Evolutionary conservation across 441 rosid species (phyloP).

Genomic region (Syzygium malaccense): DNA sequence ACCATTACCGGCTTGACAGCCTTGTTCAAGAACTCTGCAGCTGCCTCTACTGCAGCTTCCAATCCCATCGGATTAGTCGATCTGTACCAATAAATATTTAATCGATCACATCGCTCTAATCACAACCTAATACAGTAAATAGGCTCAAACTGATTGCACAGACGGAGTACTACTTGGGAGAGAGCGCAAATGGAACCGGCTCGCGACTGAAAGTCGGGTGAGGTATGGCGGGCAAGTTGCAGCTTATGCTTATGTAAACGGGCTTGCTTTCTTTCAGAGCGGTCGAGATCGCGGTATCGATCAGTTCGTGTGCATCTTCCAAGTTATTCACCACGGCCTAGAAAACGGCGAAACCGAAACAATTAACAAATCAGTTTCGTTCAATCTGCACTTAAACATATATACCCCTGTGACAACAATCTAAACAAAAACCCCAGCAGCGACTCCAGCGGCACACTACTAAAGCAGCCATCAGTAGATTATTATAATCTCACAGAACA

Average conservation of each 20-base stretch:
- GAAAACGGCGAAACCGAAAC: background rate
- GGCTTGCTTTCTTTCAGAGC: background rate
- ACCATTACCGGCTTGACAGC: conserved; percentile 16
- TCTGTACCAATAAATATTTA: background rate
- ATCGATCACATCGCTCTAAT: background rate
- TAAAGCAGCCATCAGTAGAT: background rate
- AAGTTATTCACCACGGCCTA: background rate
- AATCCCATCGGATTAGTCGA: conserved; percentile 5
- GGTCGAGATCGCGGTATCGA: background rate
- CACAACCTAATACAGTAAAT: background rate
- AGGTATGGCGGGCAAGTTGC: background rate
- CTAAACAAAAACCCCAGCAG: background rate
- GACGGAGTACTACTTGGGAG: background rate
- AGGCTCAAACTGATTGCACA: background rate
- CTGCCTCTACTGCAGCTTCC: conserved; percentile 12
- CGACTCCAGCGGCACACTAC: background rate
- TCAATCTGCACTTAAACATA: background rate
- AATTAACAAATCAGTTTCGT: background rate
- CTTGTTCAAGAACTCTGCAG: conserved; percentile 16
- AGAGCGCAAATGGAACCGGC: background rate
- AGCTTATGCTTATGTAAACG: background rate
- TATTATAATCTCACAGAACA: background rate
- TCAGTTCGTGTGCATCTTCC: background rate
- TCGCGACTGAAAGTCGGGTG: background rate
- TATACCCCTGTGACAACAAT: background rate